Evolutionary conservation across 2,329 filamentous ascomycete genomes (phyloP).

Genomic region (Talaromyces sp.): DNA sequence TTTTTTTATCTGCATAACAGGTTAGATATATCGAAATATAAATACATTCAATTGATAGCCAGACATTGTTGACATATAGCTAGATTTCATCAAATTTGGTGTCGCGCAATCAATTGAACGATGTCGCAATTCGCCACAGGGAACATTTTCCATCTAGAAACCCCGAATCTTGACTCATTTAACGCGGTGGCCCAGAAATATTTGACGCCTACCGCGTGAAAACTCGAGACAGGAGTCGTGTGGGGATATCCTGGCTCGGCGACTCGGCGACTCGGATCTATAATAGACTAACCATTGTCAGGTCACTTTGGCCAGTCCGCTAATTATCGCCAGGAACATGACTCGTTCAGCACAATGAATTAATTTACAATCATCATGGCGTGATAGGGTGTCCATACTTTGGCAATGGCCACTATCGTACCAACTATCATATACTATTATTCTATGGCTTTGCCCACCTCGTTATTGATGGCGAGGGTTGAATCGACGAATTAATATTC

Average conservation of each 20-base stretch:
- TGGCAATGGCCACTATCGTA: background rate
- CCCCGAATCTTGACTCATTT: background rate
- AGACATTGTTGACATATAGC: too few species aligned
- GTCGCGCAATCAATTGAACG: constrained; percentile 1
- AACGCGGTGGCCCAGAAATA: background rate
- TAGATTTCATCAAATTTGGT: background rate
- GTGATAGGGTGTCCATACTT: background rate
- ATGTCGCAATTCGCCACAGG: constrained; percentile 7
- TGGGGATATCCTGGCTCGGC: background rate
- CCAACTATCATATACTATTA: background rate
- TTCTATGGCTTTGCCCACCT: background rate
- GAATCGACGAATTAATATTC: background rate
- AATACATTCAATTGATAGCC: too few species aligned
- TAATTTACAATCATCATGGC: background rate
- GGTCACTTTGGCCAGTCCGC: background rate
- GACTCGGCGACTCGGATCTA: background rate
- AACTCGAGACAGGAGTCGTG: background rate
- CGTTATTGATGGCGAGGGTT: background rate
- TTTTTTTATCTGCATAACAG: too few species aligned
- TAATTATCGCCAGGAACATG: background rate
- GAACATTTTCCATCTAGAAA: background rate
- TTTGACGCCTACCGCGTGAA: background rate
- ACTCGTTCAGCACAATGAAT: background rate
- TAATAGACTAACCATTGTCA: background rate
- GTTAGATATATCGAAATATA: too few species aligned